Percentiles rank a stretch among this genome's conserved stretches.
Evolutionary conservation across 169 alveolate species (phyloP).

Genomic region (Plasmodium ovale): DNA sequence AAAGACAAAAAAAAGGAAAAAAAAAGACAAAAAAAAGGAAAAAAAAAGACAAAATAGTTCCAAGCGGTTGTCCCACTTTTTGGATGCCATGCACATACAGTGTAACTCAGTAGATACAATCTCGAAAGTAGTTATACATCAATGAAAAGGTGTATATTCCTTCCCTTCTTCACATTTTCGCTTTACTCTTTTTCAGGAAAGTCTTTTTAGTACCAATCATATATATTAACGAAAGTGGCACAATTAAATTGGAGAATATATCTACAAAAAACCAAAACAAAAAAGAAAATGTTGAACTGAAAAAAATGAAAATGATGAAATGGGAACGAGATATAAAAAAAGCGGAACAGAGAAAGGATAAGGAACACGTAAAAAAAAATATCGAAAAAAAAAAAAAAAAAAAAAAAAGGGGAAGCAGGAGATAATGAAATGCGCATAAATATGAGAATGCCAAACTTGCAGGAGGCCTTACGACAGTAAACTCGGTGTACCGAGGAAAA

Average conservation of each 20-base stretch:
- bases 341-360: slow-evolving; percentile 34
- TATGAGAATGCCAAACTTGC: too few relatives aligned
- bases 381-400: slow-evolving; percentile 29
- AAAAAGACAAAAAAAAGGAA: background rate
- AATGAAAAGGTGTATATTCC: background rate
- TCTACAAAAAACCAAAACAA: slow-evolving; percentile 37
- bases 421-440: background rate
- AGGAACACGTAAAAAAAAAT: background rate
- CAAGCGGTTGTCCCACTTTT: background rate
- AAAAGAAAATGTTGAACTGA: slow-evolving; percentile 43
- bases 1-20: background rate
- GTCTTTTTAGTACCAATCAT: slow-evolving; percentile 58
- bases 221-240: slow-evolving; percentile 61
- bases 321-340: slow-evolving; percentile 71
- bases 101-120: background rate
- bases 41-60: background rate
- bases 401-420: background rate
- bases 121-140: too few relatives aligned
- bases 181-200: slow-evolving; percentile 14
- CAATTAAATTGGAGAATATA: slow-evolving; percentile 32
- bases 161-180: background rate
- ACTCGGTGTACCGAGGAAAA: too few relatives aligned
- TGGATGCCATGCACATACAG: background rate
- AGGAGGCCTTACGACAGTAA: too few relatives aligned
- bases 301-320: slow-evolving; percentile 61